Evolutionary conservation across 768 basidiomycete genomes (phyloP).

Genomic region (Phlegmacium glaucopus): DNA sequence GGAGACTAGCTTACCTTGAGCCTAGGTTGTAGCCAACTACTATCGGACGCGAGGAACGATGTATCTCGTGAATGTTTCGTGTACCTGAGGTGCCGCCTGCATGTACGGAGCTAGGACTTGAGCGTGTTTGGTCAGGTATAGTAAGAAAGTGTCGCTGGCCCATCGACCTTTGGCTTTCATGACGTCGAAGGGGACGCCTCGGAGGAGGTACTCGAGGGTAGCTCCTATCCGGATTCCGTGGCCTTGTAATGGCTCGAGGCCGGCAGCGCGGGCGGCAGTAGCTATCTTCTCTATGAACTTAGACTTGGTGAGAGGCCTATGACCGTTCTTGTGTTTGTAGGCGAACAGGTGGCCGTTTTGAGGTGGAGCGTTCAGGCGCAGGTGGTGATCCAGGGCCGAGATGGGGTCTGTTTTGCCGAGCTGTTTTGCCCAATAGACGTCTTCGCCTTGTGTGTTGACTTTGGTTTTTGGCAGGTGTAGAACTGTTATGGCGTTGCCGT

Average conservation of each 20-base stretch:
- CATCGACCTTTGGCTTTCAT: conserved; percentile 25
- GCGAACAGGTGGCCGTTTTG: neutral
- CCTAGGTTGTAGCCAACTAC: too few species aligned
- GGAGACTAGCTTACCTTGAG: too few species aligned
- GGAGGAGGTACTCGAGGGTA: conserved; percentile 19
- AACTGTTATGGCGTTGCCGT: neutral
- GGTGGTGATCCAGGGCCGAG: neutral
- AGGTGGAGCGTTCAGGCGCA: neutral
- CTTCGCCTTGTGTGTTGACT: neutral
- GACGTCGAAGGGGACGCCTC: conserved; percentile 8
- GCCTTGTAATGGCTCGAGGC: conserved; percentile 9
- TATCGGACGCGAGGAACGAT: too few species aligned
- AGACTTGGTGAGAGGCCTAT: neutral
- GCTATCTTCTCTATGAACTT: neutral
- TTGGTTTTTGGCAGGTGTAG: neutral
- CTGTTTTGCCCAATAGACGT: neutral
- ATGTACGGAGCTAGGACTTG: conserved; percentile 23
- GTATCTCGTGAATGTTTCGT: conserved; percentile 4
- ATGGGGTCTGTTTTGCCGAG: neutral
- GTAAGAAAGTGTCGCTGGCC: conserved; percentile 21
- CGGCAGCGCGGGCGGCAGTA: neutral
- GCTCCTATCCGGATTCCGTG: conserved; percentile 25
- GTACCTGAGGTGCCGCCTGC: conserved; percentile 14
- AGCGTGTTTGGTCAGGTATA: conserved; percentile 25
- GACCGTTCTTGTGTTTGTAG: neutral